Conservation (phyloP, 306 rosid species). For the Ochetophila trinervis region DNA sequence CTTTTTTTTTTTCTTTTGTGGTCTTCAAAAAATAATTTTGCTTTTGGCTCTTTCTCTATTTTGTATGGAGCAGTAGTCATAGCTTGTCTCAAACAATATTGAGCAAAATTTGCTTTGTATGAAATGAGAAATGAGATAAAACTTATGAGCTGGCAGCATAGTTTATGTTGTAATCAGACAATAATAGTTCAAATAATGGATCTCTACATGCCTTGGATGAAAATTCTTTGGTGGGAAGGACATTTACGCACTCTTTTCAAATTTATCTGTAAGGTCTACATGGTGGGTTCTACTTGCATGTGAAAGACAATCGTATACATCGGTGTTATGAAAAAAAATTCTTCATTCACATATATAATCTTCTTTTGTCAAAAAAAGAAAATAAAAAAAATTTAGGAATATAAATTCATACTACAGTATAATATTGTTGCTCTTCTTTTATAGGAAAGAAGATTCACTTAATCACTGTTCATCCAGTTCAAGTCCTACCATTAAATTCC, state of each 20-base stretch:
- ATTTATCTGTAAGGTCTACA: too few species aligned
- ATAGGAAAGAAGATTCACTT: neutral
- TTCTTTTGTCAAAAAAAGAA: slow-evolving; percentile 9
- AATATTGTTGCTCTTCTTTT: neutral
- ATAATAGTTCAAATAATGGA: slow-evolving; percentile 22
- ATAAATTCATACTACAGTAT: slow-evolving; percentile 5
- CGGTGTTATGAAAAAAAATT: too few species aligned
- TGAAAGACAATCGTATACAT: too few species aligned
- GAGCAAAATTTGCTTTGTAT: neutral
- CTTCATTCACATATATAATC: neutral
- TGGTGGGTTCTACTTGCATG: too few species aligned
- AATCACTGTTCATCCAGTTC: neutral
- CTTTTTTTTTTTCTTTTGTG: slow-evolving; percentile 9
- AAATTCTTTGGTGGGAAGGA: too few species aligned
- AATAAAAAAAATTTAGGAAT: too few species aligned
- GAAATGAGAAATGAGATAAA: slow-evolving; percentile 16
- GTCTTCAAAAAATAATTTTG: slow-evolving; percentile 8
- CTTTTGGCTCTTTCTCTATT: slow-evolving; percentile 1
- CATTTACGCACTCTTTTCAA: too few species aligned
- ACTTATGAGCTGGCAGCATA: slow-evolving; percentile 25
- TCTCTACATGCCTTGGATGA: neutral
- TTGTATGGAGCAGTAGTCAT: slow-evolving; percentile 14
- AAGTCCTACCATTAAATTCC: too few species aligned
- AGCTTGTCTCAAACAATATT: neutral
- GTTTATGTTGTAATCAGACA: slow-evolving; percentile 18